Evolutionary conservation across 2,329 filamentous ascomycete genomes (phyloP), one percentile per base, ranked within the genome.

Genomic region (Lachnellula occidentalis): DNA sequence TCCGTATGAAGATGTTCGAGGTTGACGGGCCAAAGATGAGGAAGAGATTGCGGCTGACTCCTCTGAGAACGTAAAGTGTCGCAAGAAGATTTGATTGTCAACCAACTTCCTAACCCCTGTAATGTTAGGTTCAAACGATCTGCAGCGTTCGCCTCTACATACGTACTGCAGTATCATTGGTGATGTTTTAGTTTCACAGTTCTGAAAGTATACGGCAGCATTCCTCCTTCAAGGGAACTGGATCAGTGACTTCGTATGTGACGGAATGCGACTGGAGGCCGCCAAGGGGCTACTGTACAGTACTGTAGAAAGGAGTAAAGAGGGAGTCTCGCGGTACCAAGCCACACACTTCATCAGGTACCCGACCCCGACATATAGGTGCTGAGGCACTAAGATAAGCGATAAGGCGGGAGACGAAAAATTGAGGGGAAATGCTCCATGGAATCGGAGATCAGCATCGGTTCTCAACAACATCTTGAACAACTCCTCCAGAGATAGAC

Each of bases 1-100:
- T 64, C 57, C 59, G 58, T 49, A n/a, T 49, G 51, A 54, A 52
- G 45, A 42, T 42, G 41, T 34, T 55, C 39, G 45, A 43, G 48
- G 52, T 3, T 36, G 43, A 42, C n/a, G 42, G 19, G 22, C 42
- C 43, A 36, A 9, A 24, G 39, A 48, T 42, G 22, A 50, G 51
- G 36, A 34, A 51, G 45, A 37, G 46, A 43, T 51, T 42, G 50
- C 53, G 58, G 59, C 53, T 51, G 58, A 53, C 45, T 45, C 22
- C 22, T 15, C 50, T 14, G 14, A 41, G 45, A 42, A 39, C 47
- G 57, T 49, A 34, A 45, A 45, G 53, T 55, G 55, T 58, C 53
- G 60, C 57, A 64, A 56, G 51, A 58, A 60, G 45, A 37, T 31
- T 31, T 31, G 27, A 31, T 49, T 43, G 11, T 50, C 39, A 42